Evolutionary conservation across 345 rosid genomes (phyloP), one percentile per base, ranked within the genome.

Genomic region (Populus ilicifolia): DNA sequence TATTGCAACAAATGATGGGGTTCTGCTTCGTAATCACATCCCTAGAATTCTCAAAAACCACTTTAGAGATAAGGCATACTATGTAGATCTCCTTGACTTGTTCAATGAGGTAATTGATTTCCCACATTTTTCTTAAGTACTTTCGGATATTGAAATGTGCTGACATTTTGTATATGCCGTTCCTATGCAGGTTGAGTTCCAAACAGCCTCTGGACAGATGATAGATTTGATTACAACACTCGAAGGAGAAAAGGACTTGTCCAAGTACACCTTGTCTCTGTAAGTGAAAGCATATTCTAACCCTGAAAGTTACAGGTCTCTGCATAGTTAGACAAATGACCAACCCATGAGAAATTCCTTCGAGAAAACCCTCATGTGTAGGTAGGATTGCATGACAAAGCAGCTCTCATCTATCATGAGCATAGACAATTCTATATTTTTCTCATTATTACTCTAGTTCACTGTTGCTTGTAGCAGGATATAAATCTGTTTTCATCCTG

Each of bases 21-120:
- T 90, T 69, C 21, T 90, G 33, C 91, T 87, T 54, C 91, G 91
- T 63, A 88, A 90, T 78, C 93, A 88, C 82, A 81, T 90, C 81
- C 84, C 87, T 67, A 87, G 93, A 84, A 90, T 90, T 75, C 86
- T 88, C 65, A 86, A 81, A 71, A 90, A 87, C 38, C 87, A 90
- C 75, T 90, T 90, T 76, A 73, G 85, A 50, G 87, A 68, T 6
- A 88, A 82, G 85, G 77, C 89, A 77, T 90, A 78, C 84, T 88
- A 88, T 69, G 88, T 87, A 30, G 89, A 90, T 84, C 88, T 90
- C 52, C 77, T 90, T 74, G 93, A 90, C 79, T 77, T 90, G 80
- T 90, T 90, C 75, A 87, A 86, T 43, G 93, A 90, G 91, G 91
- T 88, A 80, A 30, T 25, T 66, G 30, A 43, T 69, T 38, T 43